A percentile compares a stretch with the other conserved stretches of the same genome.
Evolutionary conservation across 805 yeast species (phyloP).

Genomic region (Zygosaccharomyces rouxii): DNA sequence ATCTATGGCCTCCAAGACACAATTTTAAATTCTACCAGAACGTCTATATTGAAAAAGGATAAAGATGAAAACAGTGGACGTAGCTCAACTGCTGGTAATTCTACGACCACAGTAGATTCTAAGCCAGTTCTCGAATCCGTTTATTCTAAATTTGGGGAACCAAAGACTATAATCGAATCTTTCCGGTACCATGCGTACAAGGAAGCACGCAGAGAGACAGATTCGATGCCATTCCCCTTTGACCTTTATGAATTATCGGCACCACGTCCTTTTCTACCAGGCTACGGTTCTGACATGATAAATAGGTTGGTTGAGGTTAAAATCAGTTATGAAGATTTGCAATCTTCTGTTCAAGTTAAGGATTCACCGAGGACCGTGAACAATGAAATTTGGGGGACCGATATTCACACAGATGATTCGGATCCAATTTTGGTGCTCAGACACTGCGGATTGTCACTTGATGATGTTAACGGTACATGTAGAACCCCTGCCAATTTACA

Average conservation of each 20-base stretch:
- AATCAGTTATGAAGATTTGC: slow-evolving; percentile 23
- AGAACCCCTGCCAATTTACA: slow-evolving; percentile 42
- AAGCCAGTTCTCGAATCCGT: slow-evolving; percentile 14
- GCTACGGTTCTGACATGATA: slow-evolving; percentile 16
- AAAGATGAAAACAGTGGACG: neutral
- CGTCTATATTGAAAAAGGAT: slow-evolving; percentile 3
- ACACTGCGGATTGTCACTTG: slow-evolving; percentile 65
- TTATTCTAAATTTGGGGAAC: slow-evolving; percentile 15
- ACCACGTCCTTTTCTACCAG: slow-evolving; percentile 31
- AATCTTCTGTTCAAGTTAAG: slow-evolving; percentile 35
- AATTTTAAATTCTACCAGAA: slow-evolving; percentile 27
- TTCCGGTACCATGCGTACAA: slow-evolving; percentile 24
- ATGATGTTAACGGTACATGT: slow-evolving; percentile 27
- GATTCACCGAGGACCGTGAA: slow-evolving; percentile 43
- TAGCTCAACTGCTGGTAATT: neutral
- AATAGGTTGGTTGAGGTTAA: slow-evolving; percentile 23
- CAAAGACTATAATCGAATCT: slow-evolving; percentile 14
- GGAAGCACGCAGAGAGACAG: slow-evolving; percentile 7
- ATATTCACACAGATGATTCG: slow-evolving; percentile 90
- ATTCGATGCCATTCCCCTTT: slow-evolving; percentile 7
- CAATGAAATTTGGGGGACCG: slow-evolving; percentile 81
- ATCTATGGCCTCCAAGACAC: slow-evolving; percentile 35
- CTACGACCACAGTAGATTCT: slow-evolving; percentile 12
- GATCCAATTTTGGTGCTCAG: slow-evolving; percentile 70
- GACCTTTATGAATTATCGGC: slow-evolving; percentile 10